Evolutionary conservation across 768 basidiomycete genomes (phyloP).

Genomic region (Antrodiella citrinella): DNA sequence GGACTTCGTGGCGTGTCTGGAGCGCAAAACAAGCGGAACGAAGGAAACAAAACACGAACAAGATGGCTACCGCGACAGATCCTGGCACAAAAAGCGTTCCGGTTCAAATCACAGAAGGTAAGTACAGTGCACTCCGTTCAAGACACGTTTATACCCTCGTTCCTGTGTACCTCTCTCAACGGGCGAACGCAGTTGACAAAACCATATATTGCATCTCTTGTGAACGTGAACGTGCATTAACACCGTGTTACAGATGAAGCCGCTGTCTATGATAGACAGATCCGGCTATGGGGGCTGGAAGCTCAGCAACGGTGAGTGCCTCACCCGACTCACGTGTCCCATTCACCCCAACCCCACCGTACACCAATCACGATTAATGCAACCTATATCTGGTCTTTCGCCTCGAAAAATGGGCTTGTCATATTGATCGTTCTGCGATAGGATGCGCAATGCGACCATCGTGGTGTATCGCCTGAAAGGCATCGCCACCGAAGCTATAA

Average conservation of each 20-base stretch:
- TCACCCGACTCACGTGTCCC: conserved; percentile 4
- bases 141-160: neutral
- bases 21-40: neutral
- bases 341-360: neutral
- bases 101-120: conserved; percentile 62
- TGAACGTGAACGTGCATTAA: neutral
- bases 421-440: conserved; percentile 22
- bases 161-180: neutral
- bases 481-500: conserved; percentile 88
- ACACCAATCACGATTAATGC: too few species aligned
- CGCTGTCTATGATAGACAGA: conserved; percentile 94
- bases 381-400: neutral
- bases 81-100: conserved; percentile 28
- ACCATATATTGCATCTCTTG: too few species aligned
- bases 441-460: conserved; percentile 92
- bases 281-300: conserved; percentile 96
- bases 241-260: conserved; percentile 43
- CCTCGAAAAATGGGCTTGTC: too few species aligned
- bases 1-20: neutral
- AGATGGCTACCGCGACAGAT: conserved; percentile 18
- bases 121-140: too few species aligned
- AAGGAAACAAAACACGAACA: neutral
- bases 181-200: too few species aligned
- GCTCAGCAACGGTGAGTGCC: conserved; percentile 80
- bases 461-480: conserved; percentile 73